Evolutionary conservation across 2,329 filamentous ascomycete genomes (phyloP).

Genomic region (Onygena corvina): DNA sequence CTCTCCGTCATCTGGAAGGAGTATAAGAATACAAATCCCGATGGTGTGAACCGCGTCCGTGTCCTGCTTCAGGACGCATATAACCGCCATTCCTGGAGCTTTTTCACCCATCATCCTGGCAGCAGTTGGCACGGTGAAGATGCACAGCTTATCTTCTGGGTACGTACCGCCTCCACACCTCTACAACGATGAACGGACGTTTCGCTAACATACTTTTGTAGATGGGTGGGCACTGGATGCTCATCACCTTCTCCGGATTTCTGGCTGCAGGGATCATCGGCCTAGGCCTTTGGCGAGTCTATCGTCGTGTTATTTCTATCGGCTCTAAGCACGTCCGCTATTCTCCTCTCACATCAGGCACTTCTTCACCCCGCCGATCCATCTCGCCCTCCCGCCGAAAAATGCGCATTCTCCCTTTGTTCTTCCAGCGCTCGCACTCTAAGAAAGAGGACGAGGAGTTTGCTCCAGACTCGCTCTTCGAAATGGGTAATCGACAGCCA

Average conservation of each 20-base stretch:
- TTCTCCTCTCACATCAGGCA: slow-evolving; percentile 17
- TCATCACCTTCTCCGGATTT: slow-evolving; percentile 43
- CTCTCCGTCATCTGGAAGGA: slow-evolving; percentile 64
- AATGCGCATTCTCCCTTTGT: slow-evolving; percentile 25
- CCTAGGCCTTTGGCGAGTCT: slow-evolving; percentile 40
- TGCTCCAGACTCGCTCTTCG: slow-evolving; percentile 6
- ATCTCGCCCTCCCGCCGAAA: slow-evolving; percentile 27
- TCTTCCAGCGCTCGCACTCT: slow-evolving; percentile 30
- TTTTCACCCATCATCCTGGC: slow-evolving; percentile 55
- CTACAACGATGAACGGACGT: background rate
- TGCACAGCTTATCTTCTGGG: slow-evolving; percentile 54
- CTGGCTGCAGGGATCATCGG: slow-evolving; percentile 38
- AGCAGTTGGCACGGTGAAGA: slow-evolving; percentile 56
- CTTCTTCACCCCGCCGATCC: slow-evolving; percentile 16
- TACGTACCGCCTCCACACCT: slow-evolving; percentile 21
- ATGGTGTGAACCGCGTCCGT: slow-evolving; percentile 44
- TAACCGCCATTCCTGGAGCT: slow-evolving; percentile 56
- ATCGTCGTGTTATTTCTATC: slow-evolving; percentile 36
- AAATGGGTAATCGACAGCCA: slow-evolving; percentile 1
- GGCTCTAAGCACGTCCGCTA: slow-evolving; percentile 32
- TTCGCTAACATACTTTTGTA: slow-evolving; percentile 13
- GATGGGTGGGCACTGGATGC: slow-evolving; percentile 47
- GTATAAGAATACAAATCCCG: slow-evolving; percentile 44
- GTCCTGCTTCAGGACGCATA: slow-evolving; percentile 61
- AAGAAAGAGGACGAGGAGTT: slow-evolving; percentile 32